A percentile compares a stretch with the other conserved stretches of the same genome.
phyloP scores from a whole-genome alignment of 805 yeast genomes.

The Saccharomycopsis fodiens region DNA sequence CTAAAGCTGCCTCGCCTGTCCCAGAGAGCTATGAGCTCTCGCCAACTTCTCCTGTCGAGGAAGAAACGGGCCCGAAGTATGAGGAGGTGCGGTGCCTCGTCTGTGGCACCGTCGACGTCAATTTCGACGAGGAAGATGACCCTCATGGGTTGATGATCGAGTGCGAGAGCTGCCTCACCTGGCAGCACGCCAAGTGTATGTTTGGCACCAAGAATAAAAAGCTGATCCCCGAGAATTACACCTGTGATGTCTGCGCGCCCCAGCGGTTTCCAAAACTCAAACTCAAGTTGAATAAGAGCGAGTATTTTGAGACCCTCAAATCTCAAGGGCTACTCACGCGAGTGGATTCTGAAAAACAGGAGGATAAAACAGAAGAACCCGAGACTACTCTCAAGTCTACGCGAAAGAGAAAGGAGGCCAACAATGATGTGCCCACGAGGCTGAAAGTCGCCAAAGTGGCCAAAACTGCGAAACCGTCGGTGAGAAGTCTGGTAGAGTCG shows the following conservation, averaged over 20 bases:
- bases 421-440: background rate
- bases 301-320: constrained; percentile 21
- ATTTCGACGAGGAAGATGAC: constrained; percentile 41
- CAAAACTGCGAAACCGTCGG: constrained; percentile 24
- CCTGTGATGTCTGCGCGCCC: constrained; percentile 49
- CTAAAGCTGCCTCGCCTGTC: background rate
- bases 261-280: constrained; percentile 29
- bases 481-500: constrained; percentile 41
- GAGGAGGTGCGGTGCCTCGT: constrained; percentile 48
- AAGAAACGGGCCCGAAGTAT: too few relatives aligned
- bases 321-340: constrained; percentile 1
- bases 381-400: constrained; percentile 1
- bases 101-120: constrained; percentile 53
- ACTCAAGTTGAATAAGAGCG: constrained; percentile 27
- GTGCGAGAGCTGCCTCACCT: constrained; percentile 58
- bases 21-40: background rate
- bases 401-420: background rate
- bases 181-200: constrained; percentile 68
- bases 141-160: constrained; percentile 56
- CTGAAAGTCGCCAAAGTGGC: constrained; percentile 2
- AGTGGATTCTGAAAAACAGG: background rate
- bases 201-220: constrained; percentile 32
- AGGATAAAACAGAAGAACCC: background rate
- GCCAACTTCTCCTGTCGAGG: too few relatives aligned
- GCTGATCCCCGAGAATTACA: constrained; percentile 40